These are phyloP conservation scores for Wallacemonas collosoma DNA, from an alignment of 208 protist genomes.

Conservation along the genomic window DNA sequence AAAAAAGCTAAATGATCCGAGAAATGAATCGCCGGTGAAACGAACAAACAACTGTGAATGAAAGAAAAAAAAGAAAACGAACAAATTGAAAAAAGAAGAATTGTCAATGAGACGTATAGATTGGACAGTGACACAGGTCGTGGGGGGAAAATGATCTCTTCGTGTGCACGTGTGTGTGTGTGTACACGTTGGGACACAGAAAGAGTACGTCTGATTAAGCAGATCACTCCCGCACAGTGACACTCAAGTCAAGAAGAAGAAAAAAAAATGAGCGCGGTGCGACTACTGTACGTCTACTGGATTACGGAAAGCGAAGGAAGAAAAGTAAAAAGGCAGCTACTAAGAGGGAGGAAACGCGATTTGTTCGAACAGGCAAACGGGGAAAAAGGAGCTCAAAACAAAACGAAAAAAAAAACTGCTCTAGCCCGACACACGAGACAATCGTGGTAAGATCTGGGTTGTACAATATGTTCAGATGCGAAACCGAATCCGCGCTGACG, in stretches of 20 bases:
- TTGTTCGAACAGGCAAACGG: no score
- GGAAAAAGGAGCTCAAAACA: conserved; percentile 17
- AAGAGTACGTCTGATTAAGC: no score
- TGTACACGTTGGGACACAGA: no score
- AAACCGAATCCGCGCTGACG: no score
- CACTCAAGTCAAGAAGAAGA: no score
- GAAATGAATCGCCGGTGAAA: background rate
- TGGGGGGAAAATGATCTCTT: background rate
- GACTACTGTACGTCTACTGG: no score
- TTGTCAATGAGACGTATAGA: background rate
- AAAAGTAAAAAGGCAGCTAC: background rate
- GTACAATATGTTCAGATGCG: no score
- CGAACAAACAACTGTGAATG: background rate
- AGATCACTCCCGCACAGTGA: no score
- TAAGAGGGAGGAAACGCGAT: no score
- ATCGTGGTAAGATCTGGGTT: background rate
- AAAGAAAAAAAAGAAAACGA: conserved; percentile 2
- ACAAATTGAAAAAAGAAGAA: background rate
- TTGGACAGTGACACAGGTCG: background rate
- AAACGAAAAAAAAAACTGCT: background rate
- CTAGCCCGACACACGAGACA: conserved; percentile 6
- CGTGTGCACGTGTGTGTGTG: no score
- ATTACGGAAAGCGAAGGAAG: background rate
- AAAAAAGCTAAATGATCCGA: background rate
- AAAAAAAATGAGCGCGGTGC: no score